Conservation (phyloP, 2,329 filamentous ascomycete species). For the Colletotrichum sp. region DNA sequence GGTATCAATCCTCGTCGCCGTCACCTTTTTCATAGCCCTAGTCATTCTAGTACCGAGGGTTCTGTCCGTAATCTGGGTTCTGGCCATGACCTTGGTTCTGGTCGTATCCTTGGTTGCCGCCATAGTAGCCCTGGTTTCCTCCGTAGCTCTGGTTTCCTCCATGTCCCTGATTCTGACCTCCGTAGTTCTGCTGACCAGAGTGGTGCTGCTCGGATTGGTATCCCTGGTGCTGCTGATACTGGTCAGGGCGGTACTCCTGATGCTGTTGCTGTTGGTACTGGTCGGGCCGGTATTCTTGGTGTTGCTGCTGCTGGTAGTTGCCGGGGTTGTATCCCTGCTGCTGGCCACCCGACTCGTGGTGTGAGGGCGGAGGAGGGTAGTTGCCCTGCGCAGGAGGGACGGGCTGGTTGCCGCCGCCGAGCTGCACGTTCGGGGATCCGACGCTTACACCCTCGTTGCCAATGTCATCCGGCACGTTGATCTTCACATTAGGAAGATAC, state of each 20-base stretch:
- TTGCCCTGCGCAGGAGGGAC: constrained; percentile 27
- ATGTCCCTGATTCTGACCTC: constrained; percentile 14
- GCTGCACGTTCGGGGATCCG: constrained; percentile 39
- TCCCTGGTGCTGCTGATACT: constrained; percentile 23
- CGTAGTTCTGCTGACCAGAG: not conserved
- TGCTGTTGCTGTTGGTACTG: constrained; percentile 25
- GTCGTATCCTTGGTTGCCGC: constrained; percentile 12
- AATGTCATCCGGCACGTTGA: constrained; percentile 50
- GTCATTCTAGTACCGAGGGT: constrained; percentile 28
- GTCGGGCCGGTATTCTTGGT: constrained; percentile 29
- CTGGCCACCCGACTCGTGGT: constrained; percentile 22
- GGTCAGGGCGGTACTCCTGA: constrained; percentile 17
- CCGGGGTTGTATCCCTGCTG: constrained; percentile 31
- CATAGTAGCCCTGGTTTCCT: not conserved
- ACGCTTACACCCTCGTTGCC: constrained; percentile 51
- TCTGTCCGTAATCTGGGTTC: not conserved
- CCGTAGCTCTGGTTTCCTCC: constrained; percentile 27
- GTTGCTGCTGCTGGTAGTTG: constrained; percentile 27
- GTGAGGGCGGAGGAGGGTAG: constrained; percentile 20
- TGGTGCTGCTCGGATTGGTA: constrained; percentile 16
- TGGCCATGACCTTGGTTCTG: not conserved
- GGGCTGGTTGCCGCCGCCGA: constrained; percentile 35
- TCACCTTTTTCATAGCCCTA: accelerated
- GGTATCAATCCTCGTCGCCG: not conserved
- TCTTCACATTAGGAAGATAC: constrained; percentile 51